Evolutionary conservation across 108 stramenopile genomes (phyloP).

Genomic region (Cyclotella atomus): DNA sequence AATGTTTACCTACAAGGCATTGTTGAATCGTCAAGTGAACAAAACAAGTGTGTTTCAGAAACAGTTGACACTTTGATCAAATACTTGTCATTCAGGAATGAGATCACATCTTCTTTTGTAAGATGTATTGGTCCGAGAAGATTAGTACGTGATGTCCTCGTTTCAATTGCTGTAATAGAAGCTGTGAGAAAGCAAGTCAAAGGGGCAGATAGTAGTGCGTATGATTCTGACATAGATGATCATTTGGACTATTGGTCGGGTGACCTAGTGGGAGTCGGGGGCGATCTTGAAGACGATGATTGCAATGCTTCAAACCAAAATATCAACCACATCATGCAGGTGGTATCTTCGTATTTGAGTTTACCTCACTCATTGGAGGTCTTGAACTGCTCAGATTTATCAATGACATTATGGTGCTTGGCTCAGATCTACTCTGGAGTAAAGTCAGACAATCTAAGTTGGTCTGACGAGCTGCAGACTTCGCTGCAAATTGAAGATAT

Average conservation of each 20-base stretch:
- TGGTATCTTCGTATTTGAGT: constrained; percentile 25
- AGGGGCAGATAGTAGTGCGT: neutral
- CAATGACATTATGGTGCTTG: constrained; percentile 30
- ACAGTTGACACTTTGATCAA: constrained; percentile 9
- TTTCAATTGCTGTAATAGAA: constrained; percentile 11
- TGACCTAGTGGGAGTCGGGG: neutral
- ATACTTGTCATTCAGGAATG: constrained; percentile 20
- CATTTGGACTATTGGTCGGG: neutral
- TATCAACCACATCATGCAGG: constrained; percentile 15
- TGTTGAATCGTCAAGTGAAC: neutral
- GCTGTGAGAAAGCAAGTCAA: neutral
- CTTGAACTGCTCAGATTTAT: constrained; percentile 33
- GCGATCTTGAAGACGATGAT: neutral
- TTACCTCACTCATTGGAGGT: constrained; percentile 32
- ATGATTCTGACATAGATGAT: neutral
- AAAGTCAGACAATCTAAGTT: neutral
- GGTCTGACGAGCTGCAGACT: neutral
- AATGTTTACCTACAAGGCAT: constrained; percentile 3
- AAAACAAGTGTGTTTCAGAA: neutral
- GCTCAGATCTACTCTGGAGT: constrained; percentile 21
- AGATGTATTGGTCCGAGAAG: constrained; percentile 28
- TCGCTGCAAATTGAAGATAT: neutral
- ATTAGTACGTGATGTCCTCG: constrained; percentile 24
- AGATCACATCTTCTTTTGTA: constrained; percentile 26
- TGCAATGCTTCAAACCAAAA: too few species aligned